These are phyloP conservation scores for Cytidiella melzeri DNA, from an alignment of 768 basidiomycete species.

Conservation along the genomic window DNA sequence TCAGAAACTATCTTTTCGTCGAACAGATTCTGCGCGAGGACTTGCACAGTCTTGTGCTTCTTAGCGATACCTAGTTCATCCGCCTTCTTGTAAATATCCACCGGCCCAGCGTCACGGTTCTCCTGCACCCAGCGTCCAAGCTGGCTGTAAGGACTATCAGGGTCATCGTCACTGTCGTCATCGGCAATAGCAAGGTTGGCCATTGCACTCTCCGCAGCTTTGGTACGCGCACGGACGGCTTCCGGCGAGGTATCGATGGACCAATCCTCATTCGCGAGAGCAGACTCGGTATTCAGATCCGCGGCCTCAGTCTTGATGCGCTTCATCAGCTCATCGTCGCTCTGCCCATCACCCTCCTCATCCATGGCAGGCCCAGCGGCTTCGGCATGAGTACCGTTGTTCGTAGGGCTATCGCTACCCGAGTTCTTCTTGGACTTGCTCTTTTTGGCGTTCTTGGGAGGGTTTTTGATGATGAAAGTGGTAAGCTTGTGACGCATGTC, in stretches of 20 bases:
- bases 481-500: conserved; percentile 97
- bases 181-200: conserved; percentile 49
- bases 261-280: conserved; percentile 74
- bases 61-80: conserved; percentile 89
- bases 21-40: conserved; percentile 82
- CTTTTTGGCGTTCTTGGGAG: conserved; percentile 84
- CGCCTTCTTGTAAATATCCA: conserved; percentile 81
- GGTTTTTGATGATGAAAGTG: conserved; percentile 96
- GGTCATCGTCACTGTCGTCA: conserved; percentile 84
- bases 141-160: conserved; percentile 77
- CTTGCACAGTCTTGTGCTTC: conserved; percentile 86
- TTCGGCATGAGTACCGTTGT: conserved; percentile 33
- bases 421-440: conserved; percentile 47
- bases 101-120: conserved; percentile 48
- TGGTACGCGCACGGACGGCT: conserved; percentile 79
- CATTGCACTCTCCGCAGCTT: conserved; percentile 56
- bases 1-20: conserved; percentile 63
- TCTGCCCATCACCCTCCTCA: conserved; percentile 45
- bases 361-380: conserved; percentile 36
- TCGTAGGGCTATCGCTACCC: conserved; percentile 40
- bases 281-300: conserved; percentile 57
- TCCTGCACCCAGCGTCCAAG: conserved; percentile 86
- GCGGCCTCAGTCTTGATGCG: conserved; percentile 91
- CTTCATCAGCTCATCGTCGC: conserved; percentile 82
- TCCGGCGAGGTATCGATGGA: conserved; percentile 87